Evolutionary conservation across 1,284 basidiomycete genomes (phyloP).

Genomic region (Apiotrichum gracile): DNA sequence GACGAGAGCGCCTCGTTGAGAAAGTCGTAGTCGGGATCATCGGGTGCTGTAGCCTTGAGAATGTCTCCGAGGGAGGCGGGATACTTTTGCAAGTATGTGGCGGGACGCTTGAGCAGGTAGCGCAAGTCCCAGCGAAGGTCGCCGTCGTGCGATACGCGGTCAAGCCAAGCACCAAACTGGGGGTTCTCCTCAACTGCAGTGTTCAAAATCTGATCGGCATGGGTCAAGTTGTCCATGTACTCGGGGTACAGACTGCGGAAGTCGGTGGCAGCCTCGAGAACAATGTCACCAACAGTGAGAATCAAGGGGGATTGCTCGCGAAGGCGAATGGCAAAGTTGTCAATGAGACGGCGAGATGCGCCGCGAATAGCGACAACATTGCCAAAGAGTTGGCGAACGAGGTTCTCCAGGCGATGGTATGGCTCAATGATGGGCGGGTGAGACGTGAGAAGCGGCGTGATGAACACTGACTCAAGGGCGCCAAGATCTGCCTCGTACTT

Average conservation of each 20-base stretch:
- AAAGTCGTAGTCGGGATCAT: conserved; percentile 74
- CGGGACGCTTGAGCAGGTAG: conserved; percentile 77
- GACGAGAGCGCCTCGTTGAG: conserved; percentile 66
- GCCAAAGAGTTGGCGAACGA: conserved; percentile 80
- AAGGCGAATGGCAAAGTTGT: conserved; percentile 79
- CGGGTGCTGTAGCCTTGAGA: conserved; percentile 66
- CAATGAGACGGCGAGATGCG: conserved; percentile 72
- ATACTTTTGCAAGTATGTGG: conserved; percentile 84
- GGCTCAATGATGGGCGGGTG: conserved; percentile 66
- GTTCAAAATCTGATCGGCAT: conserved; percentile 77
- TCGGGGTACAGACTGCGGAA: conserved; percentile 79
- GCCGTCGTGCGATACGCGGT: conserved; percentile 58
- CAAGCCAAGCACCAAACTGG: conserved; percentile 78
- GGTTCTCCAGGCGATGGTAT: conserved; percentile 61
- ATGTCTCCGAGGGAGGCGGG: conserved; percentile 82
- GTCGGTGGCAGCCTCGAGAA: conserved; percentile 78
- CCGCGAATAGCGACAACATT: conserved; percentile 78
- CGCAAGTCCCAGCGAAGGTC: conserved; percentile 77
- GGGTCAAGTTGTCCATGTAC: conserved; percentile 77
- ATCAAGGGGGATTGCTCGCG: conserved; percentile 81
- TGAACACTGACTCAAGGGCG: conserved; percentile 72
- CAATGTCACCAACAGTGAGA: conserved; percentile 81
- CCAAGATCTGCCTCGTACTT: conserved; percentile 86
- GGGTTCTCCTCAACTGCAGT: conserved; percentile 77
- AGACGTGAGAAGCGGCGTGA: conserved; percentile 64